These are phyloP conservation scores for Neurospora terricola DNA, from an alignment of 495 filamentous ascomycete genomes.

Conservation along the genomic window DNA sequence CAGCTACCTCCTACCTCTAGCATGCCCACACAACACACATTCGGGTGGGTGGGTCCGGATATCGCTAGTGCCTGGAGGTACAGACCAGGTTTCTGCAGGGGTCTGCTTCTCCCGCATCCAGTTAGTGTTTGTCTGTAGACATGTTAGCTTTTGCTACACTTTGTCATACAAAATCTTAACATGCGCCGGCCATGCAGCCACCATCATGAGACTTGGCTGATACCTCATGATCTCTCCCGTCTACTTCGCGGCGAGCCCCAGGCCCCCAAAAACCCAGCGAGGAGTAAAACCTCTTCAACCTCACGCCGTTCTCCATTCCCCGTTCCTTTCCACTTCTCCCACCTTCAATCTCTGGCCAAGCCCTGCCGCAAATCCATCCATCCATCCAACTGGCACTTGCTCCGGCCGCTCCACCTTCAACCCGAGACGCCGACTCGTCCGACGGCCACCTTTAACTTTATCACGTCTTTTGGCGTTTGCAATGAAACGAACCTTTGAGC, in stretches of 20 bases:
- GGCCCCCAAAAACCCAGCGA: neutral
- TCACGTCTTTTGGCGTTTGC: neutral
- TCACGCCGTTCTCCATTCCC: constrained; percentile 8
- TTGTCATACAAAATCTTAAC: neutral
- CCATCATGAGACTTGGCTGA: constrained; percentile 12
- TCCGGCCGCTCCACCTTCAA: neutral
- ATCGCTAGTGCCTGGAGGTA: constrained; percentile 11
- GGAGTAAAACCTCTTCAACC: constrained; percentile 15
- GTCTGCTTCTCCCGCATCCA: constrained; percentile 17
- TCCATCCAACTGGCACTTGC: neutral
- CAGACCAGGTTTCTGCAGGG: constrained; percentile 19
- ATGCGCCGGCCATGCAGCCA: constrained; percentile 17
- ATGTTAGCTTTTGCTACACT: neutral
- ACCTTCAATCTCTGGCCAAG: neutral
- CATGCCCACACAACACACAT: constrained; percentile 1
- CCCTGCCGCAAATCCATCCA: neutral
- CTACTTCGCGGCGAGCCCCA: neutral
- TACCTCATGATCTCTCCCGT: constrained; percentile 5
- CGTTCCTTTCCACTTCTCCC: neutral
- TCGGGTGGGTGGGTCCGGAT: constrained; percentile 6
- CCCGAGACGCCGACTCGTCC: neutral
- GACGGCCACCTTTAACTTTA: neutral
- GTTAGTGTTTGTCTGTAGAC: neutral
- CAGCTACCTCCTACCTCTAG: neutral
- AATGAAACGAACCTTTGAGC: too few relatives aligned